These are phyloP conservation scores for Quercus glauca DNA, from an alignment of 306 rosid species.

Conservation along the genomic window DNA sequence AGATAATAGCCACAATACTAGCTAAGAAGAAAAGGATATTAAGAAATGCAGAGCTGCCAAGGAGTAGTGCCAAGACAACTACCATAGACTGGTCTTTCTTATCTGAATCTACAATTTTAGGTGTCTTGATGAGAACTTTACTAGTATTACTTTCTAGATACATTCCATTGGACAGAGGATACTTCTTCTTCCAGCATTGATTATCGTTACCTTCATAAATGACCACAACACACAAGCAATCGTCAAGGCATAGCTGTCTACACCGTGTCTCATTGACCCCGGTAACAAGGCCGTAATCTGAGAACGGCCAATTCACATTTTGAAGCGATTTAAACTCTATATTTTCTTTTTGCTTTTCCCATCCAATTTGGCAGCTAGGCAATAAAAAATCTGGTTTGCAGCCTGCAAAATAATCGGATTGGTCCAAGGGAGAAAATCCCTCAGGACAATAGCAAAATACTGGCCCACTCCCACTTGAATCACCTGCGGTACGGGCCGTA, in stretches of 20 bases:
- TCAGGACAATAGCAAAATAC: fast-evolving
- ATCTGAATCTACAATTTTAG: not conserved
- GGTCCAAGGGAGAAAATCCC: no score
- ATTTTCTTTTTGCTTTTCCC: no score
- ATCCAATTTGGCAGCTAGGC: no score
- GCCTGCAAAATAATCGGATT: no score
- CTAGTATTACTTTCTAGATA: not conserved
- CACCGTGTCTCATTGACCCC: conserved; percentile 5
- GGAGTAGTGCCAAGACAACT: conserved; percentile 11
- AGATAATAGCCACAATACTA: not conserved
- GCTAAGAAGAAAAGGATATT: no score
- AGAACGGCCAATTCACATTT: not conserved
- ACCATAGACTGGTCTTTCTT: not conserved
- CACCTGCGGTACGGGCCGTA: fast-evolving
- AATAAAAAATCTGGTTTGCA: no score
- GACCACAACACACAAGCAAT: conserved; percentile 14
- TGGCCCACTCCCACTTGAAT: fast-evolving
- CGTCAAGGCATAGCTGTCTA: conserved; percentile 3
- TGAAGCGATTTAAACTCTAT: fast-evolving
- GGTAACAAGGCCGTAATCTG: not conserved
- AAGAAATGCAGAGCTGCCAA: conserved; percentile 27
- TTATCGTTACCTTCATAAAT: not conserved
- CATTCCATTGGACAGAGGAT: conserved; percentile 32
- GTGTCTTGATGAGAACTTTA: not conserved
- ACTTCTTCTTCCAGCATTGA: conserved; percentile 3